Conservation (phyloP, 139 green algal species). For the Tetradesmus lagerheimii region DNA sequence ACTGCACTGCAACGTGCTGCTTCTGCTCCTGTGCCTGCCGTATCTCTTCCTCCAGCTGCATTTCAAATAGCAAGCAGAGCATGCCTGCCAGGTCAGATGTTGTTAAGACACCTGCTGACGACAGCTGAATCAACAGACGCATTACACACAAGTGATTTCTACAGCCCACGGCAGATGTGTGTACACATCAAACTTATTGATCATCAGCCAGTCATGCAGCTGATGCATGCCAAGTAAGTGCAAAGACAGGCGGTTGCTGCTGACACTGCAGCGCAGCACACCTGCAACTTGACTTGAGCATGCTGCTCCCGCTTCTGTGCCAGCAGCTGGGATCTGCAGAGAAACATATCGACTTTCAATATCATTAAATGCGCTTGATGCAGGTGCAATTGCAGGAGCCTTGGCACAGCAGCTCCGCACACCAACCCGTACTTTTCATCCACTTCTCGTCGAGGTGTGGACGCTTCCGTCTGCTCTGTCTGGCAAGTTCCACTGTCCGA, state of each 20-base stretch:
- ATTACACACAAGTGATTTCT: too few relatives aligned
- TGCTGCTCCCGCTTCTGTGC: slow-evolving; percentile 26
- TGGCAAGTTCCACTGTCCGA: slow-evolving; percentile 20
- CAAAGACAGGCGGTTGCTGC: not conserved
- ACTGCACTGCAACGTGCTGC: slow-evolving; percentile 20
- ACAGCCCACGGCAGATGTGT: too few relatives aligned
- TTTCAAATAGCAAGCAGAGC: slow-evolving; percentile 7
- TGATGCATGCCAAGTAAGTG: not conserved
- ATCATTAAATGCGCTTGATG: not conserved
- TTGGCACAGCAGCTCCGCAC: not conserved
- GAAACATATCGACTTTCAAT: too few relatives aligned
- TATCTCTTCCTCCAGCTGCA: slow-evolving; percentile 33
- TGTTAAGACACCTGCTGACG: too few relatives aligned
- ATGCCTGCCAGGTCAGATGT: not conserved
- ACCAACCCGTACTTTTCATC: slow-evolving; percentile 8
- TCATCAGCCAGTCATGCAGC: too few relatives aligned
- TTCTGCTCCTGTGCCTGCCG: slow-evolving; percentile 25
- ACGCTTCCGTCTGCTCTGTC: not conserved
- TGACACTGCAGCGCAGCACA: not conserved
- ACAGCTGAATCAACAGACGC: too few relatives aligned
- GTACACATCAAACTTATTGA: too few relatives aligned
- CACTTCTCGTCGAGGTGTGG: slow-evolving; percentile 18
- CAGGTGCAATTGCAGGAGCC: not conserved
- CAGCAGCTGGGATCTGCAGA: slow-evolving; percentile 14
- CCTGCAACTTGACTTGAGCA: slow-evolving; percentile 6